Evolutionary conservation across 352 stramenopile species (phyloP), one percentile per base, ranked within the genome.

Genomic region (Phytophthora quininea): DNA sequence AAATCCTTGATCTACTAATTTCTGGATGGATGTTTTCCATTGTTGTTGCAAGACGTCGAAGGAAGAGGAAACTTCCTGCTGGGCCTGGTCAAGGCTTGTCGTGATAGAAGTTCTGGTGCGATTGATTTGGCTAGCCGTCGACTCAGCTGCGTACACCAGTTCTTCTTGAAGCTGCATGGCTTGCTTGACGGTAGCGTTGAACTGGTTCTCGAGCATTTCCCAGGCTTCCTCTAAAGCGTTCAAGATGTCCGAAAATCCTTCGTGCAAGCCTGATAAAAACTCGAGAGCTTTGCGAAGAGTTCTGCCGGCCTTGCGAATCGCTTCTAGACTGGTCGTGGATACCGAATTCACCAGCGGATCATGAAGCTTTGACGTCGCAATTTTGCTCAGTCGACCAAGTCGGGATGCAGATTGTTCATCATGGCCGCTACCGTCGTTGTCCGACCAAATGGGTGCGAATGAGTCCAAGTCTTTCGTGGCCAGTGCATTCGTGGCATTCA

Each of bases 271-370:
- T 19, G 71, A 63, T n/a, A 79, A 46, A 42, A 76, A 62, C 15
- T 59, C 47, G 27, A 79, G 60, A 12, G 59, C 64, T 60, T 69
- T 74, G 57, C 71, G 67, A 49, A 79, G 57, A 27, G 71, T 70
- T 50, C 57, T 58, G 29, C 71, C 66, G 54, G 66, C 55, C 52
- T 78, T 78, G 58, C 53, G 66, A 49, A 78, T 61, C 11, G 61
- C 27, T 31, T 57, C 62, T 19, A 78, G 24, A 46, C 62, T 63
- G 5, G 61, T 64, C 37, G 43, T 33, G 1, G 71, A 73, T 38
- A 62, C 50, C 27, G 37, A 61, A 54, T 53, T 58, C 12, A 24
- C 32, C 27, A 78, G 19, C 14, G 71, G 62, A 15, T 58, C 52
- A 3, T 61, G 62, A n/a, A 78, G 43, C 32, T 61, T 49, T 2